A percentile compares a stretch with the other conserved stretches of the same genome.
Evolutionary conservation across 306 rosid genomes (phyloP).

Genomic region (Cicer yamashitae): DNA sequence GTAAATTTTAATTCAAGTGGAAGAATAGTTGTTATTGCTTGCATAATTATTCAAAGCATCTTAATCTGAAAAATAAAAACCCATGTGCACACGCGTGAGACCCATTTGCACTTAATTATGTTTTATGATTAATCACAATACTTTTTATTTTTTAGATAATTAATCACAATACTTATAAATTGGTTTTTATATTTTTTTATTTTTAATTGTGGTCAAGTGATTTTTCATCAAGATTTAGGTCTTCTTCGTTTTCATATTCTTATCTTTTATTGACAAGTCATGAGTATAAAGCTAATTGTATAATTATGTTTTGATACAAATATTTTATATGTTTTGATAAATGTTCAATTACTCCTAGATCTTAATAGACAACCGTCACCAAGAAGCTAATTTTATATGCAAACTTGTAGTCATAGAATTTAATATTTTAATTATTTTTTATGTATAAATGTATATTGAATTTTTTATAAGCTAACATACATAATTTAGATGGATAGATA

Average conservation of each 20-base stretch:
- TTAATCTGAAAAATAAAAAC: not conserved
- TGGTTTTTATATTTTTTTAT: not conserved
- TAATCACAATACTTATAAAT: conserved; percentile 28
- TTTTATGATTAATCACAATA: conserved; percentile 9
- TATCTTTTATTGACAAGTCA: not conserved
- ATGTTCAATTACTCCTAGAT: too few species aligned
- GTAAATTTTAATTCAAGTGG: conserved; percentile 42
- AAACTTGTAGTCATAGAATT: not conserved
- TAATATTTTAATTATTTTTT: not conserved
- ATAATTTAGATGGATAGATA: too few species aligned
- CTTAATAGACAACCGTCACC: too few species aligned
- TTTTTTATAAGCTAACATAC: not conserved
- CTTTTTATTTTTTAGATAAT: not conserved
- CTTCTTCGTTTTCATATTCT: not conserved
- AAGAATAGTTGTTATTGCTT: conserved; percentile 44
- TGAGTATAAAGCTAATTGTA: not conserved
- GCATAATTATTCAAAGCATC: conserved; percentile 40
- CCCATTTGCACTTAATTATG: not conserved
- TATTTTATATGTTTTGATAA: too few species aligned
- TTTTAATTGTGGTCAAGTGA: not conserved
- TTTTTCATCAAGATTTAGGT: not conserved
- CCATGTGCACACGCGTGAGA: not conserved
- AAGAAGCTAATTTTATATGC: not conserved
- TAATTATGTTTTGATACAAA: not conserved
- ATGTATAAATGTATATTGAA: not conserved